Evolutionary conservation across 129 eudicot genomes (phyloP).

Genomic region (sunflower (Helianthus annuus)): DNA sequence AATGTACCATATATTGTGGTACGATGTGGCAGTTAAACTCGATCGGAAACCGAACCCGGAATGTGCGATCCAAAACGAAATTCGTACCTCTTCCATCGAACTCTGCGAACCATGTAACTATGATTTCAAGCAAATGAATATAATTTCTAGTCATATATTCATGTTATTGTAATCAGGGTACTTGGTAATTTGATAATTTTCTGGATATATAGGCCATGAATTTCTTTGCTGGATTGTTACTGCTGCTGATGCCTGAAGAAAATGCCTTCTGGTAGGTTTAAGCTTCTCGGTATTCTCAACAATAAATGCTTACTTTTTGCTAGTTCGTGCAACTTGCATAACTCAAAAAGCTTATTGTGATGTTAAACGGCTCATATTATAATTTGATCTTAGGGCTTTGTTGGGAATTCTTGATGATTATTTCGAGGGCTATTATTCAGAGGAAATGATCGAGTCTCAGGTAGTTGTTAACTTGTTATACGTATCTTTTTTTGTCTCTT

Average conservation of each 20-base stretch:
- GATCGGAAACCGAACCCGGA: too few species aligned
- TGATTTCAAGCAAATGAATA: too few species aligned
- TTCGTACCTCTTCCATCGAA: too few species aligned
- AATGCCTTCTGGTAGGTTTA: conserved; percentile 97
- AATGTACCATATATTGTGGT: too few species aligned
- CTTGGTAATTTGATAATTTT: conserved; percentile 1
- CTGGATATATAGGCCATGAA: conserved; percentile 86
- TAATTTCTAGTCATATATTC: background rate
- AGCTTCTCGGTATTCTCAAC: too few species aligned
- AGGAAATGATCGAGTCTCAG: conserved; percentile 97
- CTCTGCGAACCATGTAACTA: too few species aligned
- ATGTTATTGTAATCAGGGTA: background rate
- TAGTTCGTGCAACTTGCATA: background rate
- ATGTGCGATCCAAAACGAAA: too few species aligned
- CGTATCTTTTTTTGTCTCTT: conserved; percentile 2
- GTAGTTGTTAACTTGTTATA: conserved; percentile 34
- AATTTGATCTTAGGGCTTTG: conserved; percentile 63
- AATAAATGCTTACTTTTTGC: background rate
- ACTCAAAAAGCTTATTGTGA: background rate
- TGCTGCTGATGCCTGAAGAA: conserved; percentile 99
- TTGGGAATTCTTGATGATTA: conserved; percentile 96
- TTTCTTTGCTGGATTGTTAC: conserved; percentile 89
- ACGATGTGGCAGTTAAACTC: too few species aligned
- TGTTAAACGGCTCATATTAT: conserved; percentile 16
- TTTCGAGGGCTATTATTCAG: conserved; percentile 95